Base-by-base conservation (phyloP, 495 filamentous ascomycete species). In the Talaromyces ruber region DNA sequence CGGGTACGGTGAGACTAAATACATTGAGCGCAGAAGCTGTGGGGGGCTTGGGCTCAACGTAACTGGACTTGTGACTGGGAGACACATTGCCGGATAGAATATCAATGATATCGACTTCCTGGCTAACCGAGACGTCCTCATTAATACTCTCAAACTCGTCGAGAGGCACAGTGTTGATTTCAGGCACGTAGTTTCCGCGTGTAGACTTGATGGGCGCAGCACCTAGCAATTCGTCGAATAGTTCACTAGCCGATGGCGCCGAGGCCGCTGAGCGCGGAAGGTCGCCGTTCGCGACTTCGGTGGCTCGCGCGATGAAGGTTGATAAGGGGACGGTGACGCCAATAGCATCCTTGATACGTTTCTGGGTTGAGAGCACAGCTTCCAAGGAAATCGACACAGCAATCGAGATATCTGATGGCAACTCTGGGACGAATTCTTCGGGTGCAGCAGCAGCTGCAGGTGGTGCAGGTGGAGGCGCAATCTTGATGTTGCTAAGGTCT, bases 401-500 rank as follows among this genome's bases (percentile, higher is more conserved):
- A 22, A 74, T 66, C 57, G 77, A 70, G 68, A 72, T 64, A 66
- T 71, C 74, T 18, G 70, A 73, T 3, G 67, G 67, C 5, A 71
- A 65, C 30, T 70, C 66, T 18, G 72, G 66, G 53, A 72, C 73
- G 7, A 73, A 72, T 24, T 80, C 69, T 62, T 81, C 72, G 4
- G 66, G 59, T 28, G 51, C 2, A 1, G 22, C 51, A 1, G 68
- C 67, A 14, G 75, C 68, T n/a, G 75, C 70, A 18, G 65, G 54
- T 37, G 80, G 79, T 51, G 78, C 73, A 47, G 81, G 76, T 24
- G 85, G 75, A n/a, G 82, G 75, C 21, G 87, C 86, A 62, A 92
- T 78, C 81, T 96, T 95, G 79, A 97, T 92, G 75, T 97, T 96
- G 76, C 89, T 94, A 60, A 98, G 83, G 72, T 98, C 95, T 26